phyloP scores from a whole-genome alignment of 495 filamentous ascomycete genomes.

The Diplogelasinospora grovesii region DNA sequence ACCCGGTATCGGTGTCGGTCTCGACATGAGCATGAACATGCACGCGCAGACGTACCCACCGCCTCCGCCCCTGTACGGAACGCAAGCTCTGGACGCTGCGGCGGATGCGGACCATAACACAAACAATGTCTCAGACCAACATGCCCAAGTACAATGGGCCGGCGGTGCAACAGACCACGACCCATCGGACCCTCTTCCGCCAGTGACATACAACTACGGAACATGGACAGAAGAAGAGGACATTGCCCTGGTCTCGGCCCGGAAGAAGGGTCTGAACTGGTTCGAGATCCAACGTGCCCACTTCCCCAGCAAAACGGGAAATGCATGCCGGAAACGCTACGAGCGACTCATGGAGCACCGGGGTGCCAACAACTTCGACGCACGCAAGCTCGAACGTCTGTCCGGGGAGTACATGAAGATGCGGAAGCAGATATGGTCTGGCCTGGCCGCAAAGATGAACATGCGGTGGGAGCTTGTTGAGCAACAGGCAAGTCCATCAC shows the following conservation, averaged over 20 bases:
- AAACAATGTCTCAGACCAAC: too few relatives aligned
- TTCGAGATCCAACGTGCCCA: conserved; percentile 57
- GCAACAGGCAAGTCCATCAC: conserved; percentile 48
- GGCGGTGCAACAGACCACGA: too few relatives aligned
- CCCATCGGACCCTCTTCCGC: too few relatives aligned
- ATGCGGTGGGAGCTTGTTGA: conserved; percentile 67
- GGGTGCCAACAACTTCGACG: conserved; percentile 58
- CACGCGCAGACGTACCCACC: too few relatives aligned
- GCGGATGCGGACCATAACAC: too few relatives aligned
- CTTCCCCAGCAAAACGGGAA: conserved; percentile 67
- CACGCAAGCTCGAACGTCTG: conserved; percentile 53
- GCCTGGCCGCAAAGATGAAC: conserved; percentile 53
- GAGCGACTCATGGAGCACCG: conserved; percentile 64
- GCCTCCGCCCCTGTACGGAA: too few relatives aligned
- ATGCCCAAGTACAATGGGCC: too few relatives aligned
- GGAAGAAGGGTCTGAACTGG: conserved; percentile 62
- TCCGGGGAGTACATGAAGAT: conserved; percentile 60
- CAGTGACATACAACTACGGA: conserved; percentile 41
- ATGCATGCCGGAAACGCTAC: conserved; percentile 75
- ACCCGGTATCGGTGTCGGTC: too few relatives aligned
- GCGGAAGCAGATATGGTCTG: conserved; percentile 63
- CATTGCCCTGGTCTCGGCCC: conserved; percentile 52
- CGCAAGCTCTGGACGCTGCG: too few relatives aligned
- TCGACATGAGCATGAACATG: too few relatives aligned
- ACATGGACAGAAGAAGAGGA: conserved; percentile 62